Conservation (phyloP, 495 filamentous ascomycete genomes). For the Letharia columbiana region DNA sequence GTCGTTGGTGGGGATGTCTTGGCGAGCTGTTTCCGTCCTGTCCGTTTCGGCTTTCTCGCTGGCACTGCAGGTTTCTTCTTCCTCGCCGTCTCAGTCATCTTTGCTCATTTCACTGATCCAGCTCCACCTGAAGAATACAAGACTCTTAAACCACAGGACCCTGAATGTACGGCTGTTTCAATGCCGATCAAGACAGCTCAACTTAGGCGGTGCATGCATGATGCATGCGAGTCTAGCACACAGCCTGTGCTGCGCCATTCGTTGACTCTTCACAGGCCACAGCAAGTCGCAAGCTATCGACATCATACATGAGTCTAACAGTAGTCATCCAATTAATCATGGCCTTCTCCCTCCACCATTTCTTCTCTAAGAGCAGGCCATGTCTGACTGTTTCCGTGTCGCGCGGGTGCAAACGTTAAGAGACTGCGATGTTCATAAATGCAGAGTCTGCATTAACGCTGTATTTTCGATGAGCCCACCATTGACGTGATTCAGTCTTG, state of each 20-base stretch:
- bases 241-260: slow-evolving; percentile 1
- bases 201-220: background rate
- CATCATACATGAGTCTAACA: background rate
- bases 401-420: background rate
- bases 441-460: background rate
- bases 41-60: background rate
- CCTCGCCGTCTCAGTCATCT: background rate
- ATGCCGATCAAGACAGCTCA: background rate
- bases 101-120: background rate
- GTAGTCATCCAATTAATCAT: background rate
- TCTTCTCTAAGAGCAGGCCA: background rate
- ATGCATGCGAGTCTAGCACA: slow-evolving; percentile 1
- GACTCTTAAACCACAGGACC: background rate
- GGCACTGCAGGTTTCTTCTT: background rate
- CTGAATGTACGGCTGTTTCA: background rate
- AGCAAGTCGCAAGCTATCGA: background rate
- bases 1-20: background rate
- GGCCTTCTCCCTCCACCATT: background rate
- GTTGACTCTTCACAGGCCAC: background rate
- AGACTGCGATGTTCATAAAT: background rate
- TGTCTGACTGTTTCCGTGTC: background rate
- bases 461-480: background rate
- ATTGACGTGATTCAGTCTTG: background rate
- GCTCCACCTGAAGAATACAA: background rate
- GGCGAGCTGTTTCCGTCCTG: background rate